Evolutionary conservation across 106 monocot genomes (phyloP).

Genomic region (Allium fistulosum): DNA sequence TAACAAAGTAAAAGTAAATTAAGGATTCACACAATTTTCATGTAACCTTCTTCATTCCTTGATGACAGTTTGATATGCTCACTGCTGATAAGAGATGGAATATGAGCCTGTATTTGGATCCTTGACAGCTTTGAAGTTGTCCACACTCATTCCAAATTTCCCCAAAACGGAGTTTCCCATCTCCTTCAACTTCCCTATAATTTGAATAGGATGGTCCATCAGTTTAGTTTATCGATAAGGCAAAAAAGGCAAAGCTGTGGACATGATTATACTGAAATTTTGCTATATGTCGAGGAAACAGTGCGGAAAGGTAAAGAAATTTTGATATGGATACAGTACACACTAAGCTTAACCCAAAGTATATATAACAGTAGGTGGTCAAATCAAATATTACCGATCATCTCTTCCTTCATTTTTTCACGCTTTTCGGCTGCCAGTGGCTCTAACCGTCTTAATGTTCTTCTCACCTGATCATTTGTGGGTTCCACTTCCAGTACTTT

Average conservation of each 20-base stretch:
- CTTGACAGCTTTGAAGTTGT: conserved; percentile 92
- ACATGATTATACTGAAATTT: too few relatives aligned
- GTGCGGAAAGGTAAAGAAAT: too few relatives aligned
- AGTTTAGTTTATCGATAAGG: too few relatives aligned
- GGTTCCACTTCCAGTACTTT: conserved; percentile 78
- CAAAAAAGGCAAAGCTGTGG: too few relatives aligned
- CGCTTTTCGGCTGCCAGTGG: conserved; percentile 87
- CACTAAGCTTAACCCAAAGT: too few relatives aligned
- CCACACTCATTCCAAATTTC: conserved; percentile 85
- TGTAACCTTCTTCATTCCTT: too few relatives aligned
- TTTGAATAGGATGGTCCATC: too few relatives aligned
- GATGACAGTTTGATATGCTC: not conserved
- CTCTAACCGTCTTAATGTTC: conserved; percentile 53
- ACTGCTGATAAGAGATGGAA: conserved; percentile 74
- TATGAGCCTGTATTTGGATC: conserved; percentile 94
- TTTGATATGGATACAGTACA: too few relatives aligned
- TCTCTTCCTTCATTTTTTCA: conserved; percentile 99
- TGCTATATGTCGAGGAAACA: too few relatives aligned
- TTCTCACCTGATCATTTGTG: conserved; percentile 71
- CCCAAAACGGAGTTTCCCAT: conserved; percentile 86
- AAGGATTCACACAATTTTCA: too few relatives aligned
- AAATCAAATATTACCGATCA: conserved; percentile 63
- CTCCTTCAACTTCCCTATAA: conserved; percentile 85
- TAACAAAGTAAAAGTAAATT: too few relatives aligned
- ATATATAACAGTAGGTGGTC: not conserved